phyloP scores from a whole-genome alignment of 2,329 filamentous ascomycete species.

The Trichophyton schoenleinii region DNA sequence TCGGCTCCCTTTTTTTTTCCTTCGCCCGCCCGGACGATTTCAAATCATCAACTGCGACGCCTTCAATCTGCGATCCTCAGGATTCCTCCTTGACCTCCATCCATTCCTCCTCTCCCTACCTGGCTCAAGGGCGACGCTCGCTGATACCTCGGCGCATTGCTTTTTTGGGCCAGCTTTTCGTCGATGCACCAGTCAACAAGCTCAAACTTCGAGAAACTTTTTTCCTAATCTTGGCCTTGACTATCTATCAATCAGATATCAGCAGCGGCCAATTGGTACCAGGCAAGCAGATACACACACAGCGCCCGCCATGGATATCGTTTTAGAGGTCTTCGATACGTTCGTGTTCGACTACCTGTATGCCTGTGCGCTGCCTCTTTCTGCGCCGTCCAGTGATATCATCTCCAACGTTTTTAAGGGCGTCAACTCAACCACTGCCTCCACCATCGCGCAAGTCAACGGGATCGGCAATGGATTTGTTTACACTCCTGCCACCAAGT shows the following conservation, averaged over 20 bases:
- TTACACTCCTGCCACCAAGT: constrained; percentile 61
- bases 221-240: neutral
- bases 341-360: constrained; percentile 71
- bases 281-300: neutral
- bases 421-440: constrained; percentile 40
- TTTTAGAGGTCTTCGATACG: constrained; percentile 74
- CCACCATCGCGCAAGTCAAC: constrained; percentile 42
- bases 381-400: constrained; percentile 31
- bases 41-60: neutral
- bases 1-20: neutral
- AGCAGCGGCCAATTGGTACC: neutral
- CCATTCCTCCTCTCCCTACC: neutral
- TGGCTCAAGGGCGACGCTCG: neutral
- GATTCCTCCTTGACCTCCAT: neutral
- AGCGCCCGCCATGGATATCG: constrained; percentile 61
- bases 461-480: constrained; percentile 20
- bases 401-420: constrained; percentile 42
- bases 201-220: neutral
- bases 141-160: neutral
- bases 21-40: neutral
- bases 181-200: neutral
- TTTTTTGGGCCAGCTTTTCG: neutral
- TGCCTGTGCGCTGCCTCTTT: constrained; percentile 51
- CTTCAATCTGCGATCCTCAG: neutral
- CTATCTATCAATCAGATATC: neutral